phyloP scores from a whole-genome alignment of 2,329 filamentous ascomycete genomes.

The Pyricularia grisea region DNA sequence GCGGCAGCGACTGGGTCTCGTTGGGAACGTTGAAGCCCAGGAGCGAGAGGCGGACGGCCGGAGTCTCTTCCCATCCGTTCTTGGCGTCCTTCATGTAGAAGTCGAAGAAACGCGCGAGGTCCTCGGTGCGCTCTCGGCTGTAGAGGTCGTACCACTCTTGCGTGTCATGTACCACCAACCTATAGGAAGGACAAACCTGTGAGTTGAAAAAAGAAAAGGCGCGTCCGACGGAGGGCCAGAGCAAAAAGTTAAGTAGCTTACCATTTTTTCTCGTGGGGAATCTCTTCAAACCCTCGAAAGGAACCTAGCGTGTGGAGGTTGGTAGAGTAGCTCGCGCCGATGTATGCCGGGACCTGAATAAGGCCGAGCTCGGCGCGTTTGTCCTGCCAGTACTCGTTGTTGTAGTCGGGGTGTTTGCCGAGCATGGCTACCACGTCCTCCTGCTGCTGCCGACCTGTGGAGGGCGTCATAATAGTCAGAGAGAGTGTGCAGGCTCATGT shows the following conservation, averaged over 20 bases:
- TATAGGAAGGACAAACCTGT: background rate
- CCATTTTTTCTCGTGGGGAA: conserved; percentile 9
- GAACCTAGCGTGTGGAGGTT: conserved; percentile 14
- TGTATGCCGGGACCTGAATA: conserved; percentile 15
- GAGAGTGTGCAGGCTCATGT: background rate
- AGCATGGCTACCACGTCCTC: background rate
- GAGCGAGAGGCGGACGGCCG: conserved; percentile 1
- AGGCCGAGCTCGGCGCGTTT: conserved; percentile 12
- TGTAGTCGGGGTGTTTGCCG: background rate
- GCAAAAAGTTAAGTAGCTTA: background rate
- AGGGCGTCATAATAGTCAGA: background rate
- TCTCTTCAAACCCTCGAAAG: conserved; percentile 11
- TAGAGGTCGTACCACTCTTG: conserved; percentile 22
- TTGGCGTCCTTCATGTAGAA: conserved; percentile 10
- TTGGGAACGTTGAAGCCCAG: background rate
- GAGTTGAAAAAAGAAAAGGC: background rate
- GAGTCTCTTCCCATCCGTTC: conserved; percentile 13
- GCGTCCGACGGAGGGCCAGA: too few species aligned
- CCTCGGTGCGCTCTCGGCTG: conserved; percentile 9
- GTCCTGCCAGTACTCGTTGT: conserved; percentile 4
- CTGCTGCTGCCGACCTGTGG: background rate
- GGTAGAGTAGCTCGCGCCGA: conserved; percentile 15
- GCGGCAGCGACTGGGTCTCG: background rate
- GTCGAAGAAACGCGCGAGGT: conserved; percentile 14
- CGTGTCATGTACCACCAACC: conserved; percentile 14